Evolutionary conservation across 345 rosid genomes (phyloP).

Genomic region (Citrus sinensis): DVS_A1.0 CM039163.1:43601001-43601500

Average conservation of each 20-base stretch:
- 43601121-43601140: not conserved
- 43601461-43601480: not conserved
- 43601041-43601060: conserved; percentile 10
- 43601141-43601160: not conserved
- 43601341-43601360: not conserved
- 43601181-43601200: not conserved
- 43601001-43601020: conserved; percentile 75
- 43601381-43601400: not conserved
- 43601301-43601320: not conserved
- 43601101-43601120: not conserved
- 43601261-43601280: not conserved
- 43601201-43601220: not conserved
- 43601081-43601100: not conserved
- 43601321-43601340: not conserved
- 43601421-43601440: not conserved
- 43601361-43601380: not conserved
- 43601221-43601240: not conserved
- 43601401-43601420: not conserved
- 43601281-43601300: not conserved
- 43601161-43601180: not conserved
- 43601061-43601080: not conserved
- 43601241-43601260: not conserved
- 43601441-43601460: not conserved
- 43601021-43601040: conserved; percentile 10
- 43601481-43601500: not conserved